Base-by-base conservation (phyloP, 768 basidiomycete species). In the Russula ochroleuca region DNA sequence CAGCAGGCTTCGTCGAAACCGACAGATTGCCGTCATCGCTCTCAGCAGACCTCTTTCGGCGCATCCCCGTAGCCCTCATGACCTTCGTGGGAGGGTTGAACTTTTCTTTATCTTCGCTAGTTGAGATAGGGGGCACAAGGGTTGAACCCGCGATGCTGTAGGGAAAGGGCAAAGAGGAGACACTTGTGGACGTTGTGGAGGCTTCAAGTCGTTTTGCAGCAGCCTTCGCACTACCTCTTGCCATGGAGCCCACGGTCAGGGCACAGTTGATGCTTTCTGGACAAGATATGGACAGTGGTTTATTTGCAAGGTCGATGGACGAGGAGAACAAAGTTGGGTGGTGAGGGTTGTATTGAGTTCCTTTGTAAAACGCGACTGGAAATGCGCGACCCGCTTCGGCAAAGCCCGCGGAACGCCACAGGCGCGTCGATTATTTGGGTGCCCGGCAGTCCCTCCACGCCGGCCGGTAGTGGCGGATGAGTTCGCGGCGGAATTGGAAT, bases 21-120 rank as follows among this genome's bases (percentile, higher is more conserved):
- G 55, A 78, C 43, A 79, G 79, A 43, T 77, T 69, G 21, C 74
- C 78, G 48, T 75, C 73, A 21, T 80, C 76, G 41, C 75, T 77
- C 50, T 65, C 55, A 59, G 49, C 67, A 45, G 66, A 67, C 61
- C 67, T 67, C 49, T 69, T 66, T 45, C 52, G 61, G 49, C 64
- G 59, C 11, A 11, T 60, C 48, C 41, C 50, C n/a, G 37, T 23
- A 23, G 66, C 48, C 21, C 38, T 59, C 60, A 28, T 67, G 68
- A 59, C 47, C 51, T 53, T 66, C 17, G 62, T 60, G 13, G 64
- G 69, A n/a, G 65, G 65, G 14, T 75, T 31, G 35, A n/a, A 19
- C 15, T 31, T 59, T 57, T 65, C 58, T n/a, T 67, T 64, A 21
- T 65, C 66, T 56, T 56, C 41, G 25, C 56, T 55, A 52, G 54